Evolutionary conservation across 805 yeast genomes (phyloP).

Genomic region (Soucietia sequanensis): DNA sequence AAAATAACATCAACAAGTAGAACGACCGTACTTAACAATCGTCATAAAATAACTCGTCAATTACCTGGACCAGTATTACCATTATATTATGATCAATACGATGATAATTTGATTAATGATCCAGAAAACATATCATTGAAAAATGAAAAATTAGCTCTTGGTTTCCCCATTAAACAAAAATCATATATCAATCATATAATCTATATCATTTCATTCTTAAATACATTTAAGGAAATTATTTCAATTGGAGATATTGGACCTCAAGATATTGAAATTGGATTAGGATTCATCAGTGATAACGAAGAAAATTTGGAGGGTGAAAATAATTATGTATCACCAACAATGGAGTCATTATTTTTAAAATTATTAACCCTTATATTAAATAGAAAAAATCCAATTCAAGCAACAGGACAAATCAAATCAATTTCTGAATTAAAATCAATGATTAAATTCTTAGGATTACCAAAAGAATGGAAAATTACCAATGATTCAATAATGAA

Average conservation of each 20-base stretch:
- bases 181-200: conserved; percentile 34
- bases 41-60: conserved; percentile 28
- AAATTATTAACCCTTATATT: conserved; percentile 32
- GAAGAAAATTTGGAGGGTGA: conserved; percentile 3
- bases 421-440: conserved; percentile 37
- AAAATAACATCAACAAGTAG: conserved; percentile 12
- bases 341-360: conserved; percentile 33
- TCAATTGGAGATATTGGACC: conserved; percentile 30
- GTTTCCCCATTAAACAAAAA: conserved; percentile 23
- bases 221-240: conserved; percentile 28
- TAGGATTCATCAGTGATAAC: conserved; percentile 19
- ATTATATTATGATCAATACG: conserved; percentile 34
- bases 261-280: conserved; percentile 35
- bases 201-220: conserved; percentile 29
- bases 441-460: conserved; percentile 23
- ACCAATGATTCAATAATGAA: conserved; percentile 14
- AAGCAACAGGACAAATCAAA: conserved; percentile 17
- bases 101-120: conserved; percentile 28
- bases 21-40: conserved; percentile 32
- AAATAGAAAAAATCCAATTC: conserved; percentile 34
- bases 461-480: conserved; percentile 43
- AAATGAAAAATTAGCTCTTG: conserved; percentile 32
- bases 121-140: conserved; percentile 11
- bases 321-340: conserved; percentile 18
- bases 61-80: conserved; percentile 41